Evolutionary conservation across 805 yeast genomes (phyloP), one percentile per base, ranked within the genome.

Genomic region (Candida andamanensis): DNA sequence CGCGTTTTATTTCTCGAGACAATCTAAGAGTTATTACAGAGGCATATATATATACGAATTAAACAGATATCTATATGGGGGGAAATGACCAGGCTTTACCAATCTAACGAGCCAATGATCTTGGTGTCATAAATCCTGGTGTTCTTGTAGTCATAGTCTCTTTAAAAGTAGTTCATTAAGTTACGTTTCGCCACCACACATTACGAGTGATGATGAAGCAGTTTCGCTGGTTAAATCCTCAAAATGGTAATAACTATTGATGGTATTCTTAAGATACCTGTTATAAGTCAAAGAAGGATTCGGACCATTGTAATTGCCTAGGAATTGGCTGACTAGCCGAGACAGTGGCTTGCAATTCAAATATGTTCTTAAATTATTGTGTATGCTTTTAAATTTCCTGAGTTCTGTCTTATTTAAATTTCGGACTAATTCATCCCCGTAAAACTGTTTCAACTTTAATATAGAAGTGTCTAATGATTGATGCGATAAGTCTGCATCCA

Each of bases 351-450:
- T 30, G 9, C 36, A 25, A 30, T 22, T 40, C 27, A 44, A 38
- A 22, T 35, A 41, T 13, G 19, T 29, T 10, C 37, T 28, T 16
- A 49, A 33, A 24, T 44, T 33, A 27, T 17, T 4, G 13, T 51
- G 50, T 30, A 56, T 48, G 29, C 41, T 39, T 32, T 44, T 45
- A 31, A 56, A 55, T 36, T 47, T 50, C 30, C 45, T 49, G 11
- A 47, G 40, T 7, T 57, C 63, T 11, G 39, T 44, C 15, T 39
- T 39, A 28, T 42, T 39, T 17, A 56, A 42, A 36, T 49, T 43
- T 25, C 42, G 38, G 28, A 57, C 44, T 24, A 57, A 37, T 16
- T 57, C 61, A 33, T 56, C 60, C 1, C 63, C 63, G 35, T 57
- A 56, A 33, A 57, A 57, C 22, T 40, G 41, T 17, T 34, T 36